These are phyloP conservation scores for Piloderma croceum DNA, from an alignment of 768 basidiomycete genomes.

Conservation along the genomic window DNA sequence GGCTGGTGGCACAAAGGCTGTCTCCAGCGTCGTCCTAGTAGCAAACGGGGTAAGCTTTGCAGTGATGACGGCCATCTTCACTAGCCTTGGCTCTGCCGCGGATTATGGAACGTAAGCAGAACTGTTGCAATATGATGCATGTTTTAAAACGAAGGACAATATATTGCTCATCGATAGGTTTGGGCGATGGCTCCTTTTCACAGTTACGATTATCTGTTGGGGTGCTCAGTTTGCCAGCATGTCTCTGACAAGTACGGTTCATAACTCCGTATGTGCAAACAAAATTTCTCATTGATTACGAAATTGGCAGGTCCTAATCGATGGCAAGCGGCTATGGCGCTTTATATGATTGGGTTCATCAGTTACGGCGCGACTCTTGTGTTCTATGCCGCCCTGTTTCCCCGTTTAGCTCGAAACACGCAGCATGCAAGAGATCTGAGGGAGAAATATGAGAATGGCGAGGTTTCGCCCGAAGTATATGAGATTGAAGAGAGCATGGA, in stretches of 20 bases:
- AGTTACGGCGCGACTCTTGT: slow-evolving; percentile 77
- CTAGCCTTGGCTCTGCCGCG: slow-evolving; percentile 54
- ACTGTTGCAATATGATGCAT: no score
- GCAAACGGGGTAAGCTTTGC: slow-evolving; percentile 75
- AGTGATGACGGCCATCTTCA: slow-evolving; percentile 77
- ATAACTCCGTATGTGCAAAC: neutral
- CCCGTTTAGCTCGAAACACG: slow-evolving; percentile 77
- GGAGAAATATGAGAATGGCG: slow-evolving; percentile 52
- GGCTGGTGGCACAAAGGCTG: slow-evolving; percentile 65
- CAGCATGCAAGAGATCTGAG: slow-evolving; percentile 50
- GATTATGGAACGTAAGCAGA: slow-evolving; percentile 30
- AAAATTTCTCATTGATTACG: neutral
- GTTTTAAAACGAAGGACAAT: no score
- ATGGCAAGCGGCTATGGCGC: slow-evolving; percentile 72
- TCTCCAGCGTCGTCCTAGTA: slow-evolving; percentile 72
- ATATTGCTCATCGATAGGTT: no score
- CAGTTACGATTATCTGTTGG: slow-evolving; percentile 73
- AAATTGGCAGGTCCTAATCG: slow-evolving; percentile 46
- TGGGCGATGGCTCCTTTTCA: slow-evolving; percentile 73
- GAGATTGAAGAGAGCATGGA: slow-evolving; percentile 73
- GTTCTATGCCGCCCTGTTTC: slow-evolving; percentile 75
- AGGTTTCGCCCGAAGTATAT: slow-evolving; percentile 56
- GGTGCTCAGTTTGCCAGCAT: slow-evolving; percentile 74
- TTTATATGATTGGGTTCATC: slow-evolving; percentile 77
- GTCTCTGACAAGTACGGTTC: slow-evolving; percentile 55